phyloP scores from a whole-genome alignment of 371 early-diverging fungal genomes.

The Lichtheimia corymbifera region DNA sequence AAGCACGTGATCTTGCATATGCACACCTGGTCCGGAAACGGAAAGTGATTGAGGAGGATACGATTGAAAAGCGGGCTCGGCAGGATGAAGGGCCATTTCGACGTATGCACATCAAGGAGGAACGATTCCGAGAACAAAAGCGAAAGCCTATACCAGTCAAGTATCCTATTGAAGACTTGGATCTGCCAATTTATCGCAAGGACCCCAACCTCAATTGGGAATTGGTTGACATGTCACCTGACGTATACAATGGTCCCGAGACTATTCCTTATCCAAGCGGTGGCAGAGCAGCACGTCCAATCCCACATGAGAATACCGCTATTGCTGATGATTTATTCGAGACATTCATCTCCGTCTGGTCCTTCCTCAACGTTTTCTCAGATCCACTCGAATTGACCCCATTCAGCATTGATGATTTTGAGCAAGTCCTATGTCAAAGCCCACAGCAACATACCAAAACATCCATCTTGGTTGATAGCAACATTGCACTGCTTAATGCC shows the following conservation, averaged over 20 bases:
- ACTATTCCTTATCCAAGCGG: slow-evolving; percentile 46
- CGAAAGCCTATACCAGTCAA: slow-evolving; percentile 51
- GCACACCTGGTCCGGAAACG: slow-evolving; percentile 32
- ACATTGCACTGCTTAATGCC: slow-evolving; percentile 37
- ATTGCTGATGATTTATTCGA: slow-evolving; percentile 36
- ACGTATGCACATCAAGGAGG: slow-evolving; percentile 40
- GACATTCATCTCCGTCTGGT: slow-evolving; percentile 34
- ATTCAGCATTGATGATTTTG: slow-evolving; percentile 48
- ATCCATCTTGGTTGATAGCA: slow-evolving; percentile 36
- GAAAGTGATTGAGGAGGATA: slow-evolving; percentile 32
- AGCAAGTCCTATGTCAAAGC: slow-evolving; percentile 30
- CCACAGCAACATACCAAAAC: slow-evolving; percentile 22
- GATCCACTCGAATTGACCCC: slow-evolving; percentile 37
- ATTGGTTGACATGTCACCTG: slow-evolving; percentile 43
- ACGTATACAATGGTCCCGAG: slow-evolving; percentile 14
- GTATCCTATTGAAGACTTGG: slow-evolving; percentile 66
- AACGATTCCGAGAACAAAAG: slow-evolving; percentile 30
- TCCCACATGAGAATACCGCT: slow-evolving; percentile 23
- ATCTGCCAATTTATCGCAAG: slow-evolving; percentile 54
- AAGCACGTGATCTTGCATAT: slow-evolving; percentile 41
- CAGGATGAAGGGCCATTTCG: slow-evolving; percentile 40
- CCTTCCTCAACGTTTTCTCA: slow-evolving; percentile 45
- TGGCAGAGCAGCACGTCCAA: slow-evolving; percentile 37
- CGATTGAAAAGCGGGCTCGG: slow-evolving; percentile 40
- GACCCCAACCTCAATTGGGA: slow-evolving; percentile 48